These are phyloP conservation scores for Ballota nigra DNA, from an alignment of 257 asterid genomes.

Conservation along the genomic window DNA sequence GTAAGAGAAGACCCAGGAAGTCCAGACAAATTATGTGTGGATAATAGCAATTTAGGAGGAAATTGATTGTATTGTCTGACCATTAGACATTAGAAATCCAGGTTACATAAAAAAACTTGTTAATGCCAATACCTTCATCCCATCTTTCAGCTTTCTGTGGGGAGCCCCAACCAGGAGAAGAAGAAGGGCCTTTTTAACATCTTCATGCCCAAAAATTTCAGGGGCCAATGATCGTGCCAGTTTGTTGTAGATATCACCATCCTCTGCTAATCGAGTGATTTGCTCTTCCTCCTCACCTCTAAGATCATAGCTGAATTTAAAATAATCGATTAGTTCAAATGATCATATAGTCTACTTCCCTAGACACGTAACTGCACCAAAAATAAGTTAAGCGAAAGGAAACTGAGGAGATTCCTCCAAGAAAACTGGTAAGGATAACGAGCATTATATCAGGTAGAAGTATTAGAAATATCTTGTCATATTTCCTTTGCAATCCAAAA, in stretches of 20 bases:
- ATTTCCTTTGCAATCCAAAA: not conserved
- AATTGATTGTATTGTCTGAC: not conserved
- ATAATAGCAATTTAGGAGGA: conserved; percentile 3
- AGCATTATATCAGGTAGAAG: not conserved
- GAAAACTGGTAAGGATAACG: not conserved
- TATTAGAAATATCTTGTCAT: not conserved
- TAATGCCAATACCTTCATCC: conserved; percentile 73
- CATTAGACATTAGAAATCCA: not conserved
- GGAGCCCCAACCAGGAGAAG: conserved; percentile 98
- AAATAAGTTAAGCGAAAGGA: not conserved
- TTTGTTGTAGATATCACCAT: conserved; percentile 86
- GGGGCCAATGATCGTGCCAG: conserved; percentile 87
- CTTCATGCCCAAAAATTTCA: conserved; percentile 94
- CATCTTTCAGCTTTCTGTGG: conserved; percentile 90
- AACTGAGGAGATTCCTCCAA: not conserved
- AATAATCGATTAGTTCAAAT: not conserved
- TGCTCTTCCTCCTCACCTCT: conserved; percentile 80
- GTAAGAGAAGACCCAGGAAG: not conserved
- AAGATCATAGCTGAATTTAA: conserved; percentile 48
- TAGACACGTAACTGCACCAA: not conserved
- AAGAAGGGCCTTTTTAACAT: conserved; percentile 89
- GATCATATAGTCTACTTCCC: not conserved
- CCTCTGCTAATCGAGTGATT: conserved; percentile 80
- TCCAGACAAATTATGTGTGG: not conserved
- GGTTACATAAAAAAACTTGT: not conserved